Evolutionary conservation across 495 filamentous ascomycete species (phyloP).

Genomic region (Hypoxylon fragiforme): DNA sequence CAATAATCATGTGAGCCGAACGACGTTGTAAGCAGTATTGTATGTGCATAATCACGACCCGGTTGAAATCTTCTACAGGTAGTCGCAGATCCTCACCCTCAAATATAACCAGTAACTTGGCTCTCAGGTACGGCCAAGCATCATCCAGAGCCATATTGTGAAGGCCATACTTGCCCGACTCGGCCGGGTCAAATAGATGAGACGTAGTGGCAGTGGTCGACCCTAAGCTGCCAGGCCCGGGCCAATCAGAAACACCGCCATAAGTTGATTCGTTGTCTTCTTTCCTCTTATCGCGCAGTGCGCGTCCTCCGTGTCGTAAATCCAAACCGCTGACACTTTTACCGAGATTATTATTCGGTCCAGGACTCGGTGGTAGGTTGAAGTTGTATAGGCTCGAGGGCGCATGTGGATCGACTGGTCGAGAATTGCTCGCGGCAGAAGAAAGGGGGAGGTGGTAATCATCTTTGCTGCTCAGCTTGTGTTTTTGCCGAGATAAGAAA

Average conservation of each 20-base stretch:
- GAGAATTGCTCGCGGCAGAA: constrained; percentile 87
- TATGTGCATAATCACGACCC: constrained; percentile 76
- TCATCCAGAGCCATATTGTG: constrained; percentile 86
- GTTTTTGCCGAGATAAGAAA: constrained; percentile 88
- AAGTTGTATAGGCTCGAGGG: constrained; percentile 81
- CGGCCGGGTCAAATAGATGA: constrained; percentile 51
- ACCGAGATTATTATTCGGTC: constrained; percentile 68
- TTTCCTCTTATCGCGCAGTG: constrained; percentile 86
- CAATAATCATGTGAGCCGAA: constrained; percentile 67
- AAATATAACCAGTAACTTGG: constrained; percentile 86
- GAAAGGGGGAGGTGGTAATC: constrained; percentile 83
- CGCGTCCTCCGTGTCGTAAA: constrained; percentile 80
- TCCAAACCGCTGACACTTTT: constrained; percentile 84
- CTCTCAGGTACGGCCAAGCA: constrained; percentile 93
- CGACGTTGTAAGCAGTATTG: constrained; percentile 74
- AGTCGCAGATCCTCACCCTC: constrained; percentile 87
- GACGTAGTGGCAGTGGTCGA: constrained; percentile 44
- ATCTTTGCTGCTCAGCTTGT: constrained; percentile 79
- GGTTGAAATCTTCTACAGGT: constrained; percentile 93
- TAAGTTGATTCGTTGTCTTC: constrained; percentile 60
- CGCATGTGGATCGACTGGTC: constrained; percentile 79
- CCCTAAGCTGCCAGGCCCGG: constrained; percentile 54
- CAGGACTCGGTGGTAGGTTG: constrained; percentile 67
- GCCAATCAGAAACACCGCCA: constrained; percentile 52
- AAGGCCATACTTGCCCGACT: constrained; percentile 64